Conservation (phyloP, 2,329 filamentous ascomycete species). For the Sarocladium oryzae region DNA sequence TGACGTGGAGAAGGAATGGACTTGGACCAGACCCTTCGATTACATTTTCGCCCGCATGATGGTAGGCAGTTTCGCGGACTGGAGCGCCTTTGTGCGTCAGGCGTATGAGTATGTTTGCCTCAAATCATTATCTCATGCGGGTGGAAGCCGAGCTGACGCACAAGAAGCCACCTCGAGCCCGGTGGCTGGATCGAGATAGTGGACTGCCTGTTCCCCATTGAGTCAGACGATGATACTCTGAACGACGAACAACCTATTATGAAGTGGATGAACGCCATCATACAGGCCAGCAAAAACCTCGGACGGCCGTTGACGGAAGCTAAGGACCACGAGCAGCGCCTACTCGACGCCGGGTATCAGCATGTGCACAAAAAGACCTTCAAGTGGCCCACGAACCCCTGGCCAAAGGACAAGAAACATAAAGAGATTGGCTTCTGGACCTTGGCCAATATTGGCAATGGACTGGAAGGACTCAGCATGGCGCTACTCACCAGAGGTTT, state of each 20-base stretch:
- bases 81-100: constrained; percentile 15
- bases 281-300: constrained; percentile 21
- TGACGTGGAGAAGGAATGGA: constrained; percentile 20
- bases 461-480: constrained; percentile 22
- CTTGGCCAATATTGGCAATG: constrained; percentile 16
- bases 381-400: constrained; percentile 42
- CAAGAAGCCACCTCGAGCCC: constrained; percentile 11
- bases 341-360: constrained; percentile 43
- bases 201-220: constrained; percentile 13
- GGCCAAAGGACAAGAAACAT: constrained; percentile 41
- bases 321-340: constrained; percentile 19
- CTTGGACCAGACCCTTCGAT: constrained; percentile 17
- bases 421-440: constrained; percentile 41
- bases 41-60: constrained; percentile 19
- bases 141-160: neutral
- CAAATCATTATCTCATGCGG: neutral
- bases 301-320: constrained; percentile 21
- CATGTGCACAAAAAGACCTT: constrained; percentile 39
- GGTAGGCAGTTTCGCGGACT: constrained; percentile 15
- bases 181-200: constrained; percentile 20
- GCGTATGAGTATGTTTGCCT: constrained; percentile 14
- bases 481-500: constrained; percentile 21
- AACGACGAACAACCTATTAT: constrained; percentile 14
- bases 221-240: constrained; percentile 15
- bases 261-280: constrained; percentile 23